Base-by-base conservation (phyloP, 164 flowering plant species). In the Warburgia ugandensis region DNA sequence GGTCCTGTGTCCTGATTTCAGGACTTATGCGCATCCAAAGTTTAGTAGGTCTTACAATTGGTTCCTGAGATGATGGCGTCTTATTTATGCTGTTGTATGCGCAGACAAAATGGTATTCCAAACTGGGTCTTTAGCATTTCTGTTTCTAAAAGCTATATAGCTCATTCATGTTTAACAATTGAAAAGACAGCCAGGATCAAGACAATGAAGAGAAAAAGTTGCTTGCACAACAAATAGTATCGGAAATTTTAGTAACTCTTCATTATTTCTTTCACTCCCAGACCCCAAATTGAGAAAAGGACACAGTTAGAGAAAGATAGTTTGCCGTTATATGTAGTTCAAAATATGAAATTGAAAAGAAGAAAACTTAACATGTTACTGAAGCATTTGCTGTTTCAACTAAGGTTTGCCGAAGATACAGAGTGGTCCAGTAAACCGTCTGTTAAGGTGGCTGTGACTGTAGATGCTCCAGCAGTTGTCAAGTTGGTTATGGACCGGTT, bases 391-490 rank as follows among this genome's bases (percentile, higher is more conserved):
- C 37, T 20, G 27, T 38, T 14, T 44, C 48, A 84, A n/a, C n/a
- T n/a, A n/a, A n/a, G 97, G 68, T 91, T 80, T 61, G 82, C 25
- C 27, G 96, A 81, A 66, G 68, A 63, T 31, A 78, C 82, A 0
- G 86, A 79, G 39, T 91, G 98, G 98, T 63, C 71, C 0, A 67
- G 77, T 54, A 77, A 84, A 54, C 95, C 98, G 4, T 53, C 72
- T 1, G 90, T 84, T 11, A 91, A 91, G 76, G 92, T 91, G 37
- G 98, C 98, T 1, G 89, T 91, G 35, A 87, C 96, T 0, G 90
- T 91, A 32, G 90, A 91, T 73, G 90, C 86, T 62, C 73, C 81
- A 4, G 58, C 77, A 3, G 70, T 85, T n/a, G 65, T 77, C 17
- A 73, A 80, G 50, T 45, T 87, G 69, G 58, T 87, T 47, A 77